phyloP scores from a whole-genome alignment of 202 grass and related monocot genomes.

The Musa balbisiana region DNA sequence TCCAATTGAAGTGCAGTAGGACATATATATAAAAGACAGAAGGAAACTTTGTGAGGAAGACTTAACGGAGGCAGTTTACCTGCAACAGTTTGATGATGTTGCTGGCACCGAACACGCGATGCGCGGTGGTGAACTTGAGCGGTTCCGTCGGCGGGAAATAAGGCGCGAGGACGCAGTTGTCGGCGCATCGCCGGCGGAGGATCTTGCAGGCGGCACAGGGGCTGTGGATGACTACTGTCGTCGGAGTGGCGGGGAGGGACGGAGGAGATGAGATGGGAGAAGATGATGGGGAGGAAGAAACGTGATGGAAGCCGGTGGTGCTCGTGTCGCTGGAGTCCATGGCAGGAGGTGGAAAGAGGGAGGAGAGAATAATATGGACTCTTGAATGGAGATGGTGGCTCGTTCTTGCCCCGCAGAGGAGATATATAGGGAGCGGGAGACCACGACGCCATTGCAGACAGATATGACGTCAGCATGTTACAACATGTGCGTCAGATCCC shows the following conservation, averaged over 20 bases:
- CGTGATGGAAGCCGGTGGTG: background rate
- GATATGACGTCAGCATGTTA: no score
- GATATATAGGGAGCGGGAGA: no score
- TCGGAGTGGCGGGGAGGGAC: no score
- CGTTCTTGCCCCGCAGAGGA: background rate
- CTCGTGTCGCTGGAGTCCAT: conserved; percentile 1
- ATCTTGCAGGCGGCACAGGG: conserved; percentile 24
- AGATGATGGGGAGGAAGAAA: background rate
- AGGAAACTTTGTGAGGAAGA: no score
- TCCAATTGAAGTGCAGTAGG: no score
- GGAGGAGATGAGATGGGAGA: background rate
- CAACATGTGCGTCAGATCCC: no score
- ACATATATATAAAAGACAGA: no score
- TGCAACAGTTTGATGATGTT: conserved; percentile 16
- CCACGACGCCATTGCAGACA: no score
- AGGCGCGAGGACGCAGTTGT: conserved; percentile 15
- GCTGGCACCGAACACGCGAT: conserved; percentile 16
- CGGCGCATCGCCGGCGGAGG: conserved; percentile 12
- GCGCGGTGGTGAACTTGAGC: conserved; percentile 17
- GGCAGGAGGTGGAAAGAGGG: background rate
- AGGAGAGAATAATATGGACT: no score
- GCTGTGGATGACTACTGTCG: background rate
- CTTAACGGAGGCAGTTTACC: background rate
- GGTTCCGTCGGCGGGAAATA: conserved; percentile 13
- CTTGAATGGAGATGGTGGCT: background rate